These are phyloP conservation scores for Exophiala phaeomuriformis DNA, from an alignment of 2,329 filamentous ascomycete genomes.

Conservation along the genomic window DNA sequence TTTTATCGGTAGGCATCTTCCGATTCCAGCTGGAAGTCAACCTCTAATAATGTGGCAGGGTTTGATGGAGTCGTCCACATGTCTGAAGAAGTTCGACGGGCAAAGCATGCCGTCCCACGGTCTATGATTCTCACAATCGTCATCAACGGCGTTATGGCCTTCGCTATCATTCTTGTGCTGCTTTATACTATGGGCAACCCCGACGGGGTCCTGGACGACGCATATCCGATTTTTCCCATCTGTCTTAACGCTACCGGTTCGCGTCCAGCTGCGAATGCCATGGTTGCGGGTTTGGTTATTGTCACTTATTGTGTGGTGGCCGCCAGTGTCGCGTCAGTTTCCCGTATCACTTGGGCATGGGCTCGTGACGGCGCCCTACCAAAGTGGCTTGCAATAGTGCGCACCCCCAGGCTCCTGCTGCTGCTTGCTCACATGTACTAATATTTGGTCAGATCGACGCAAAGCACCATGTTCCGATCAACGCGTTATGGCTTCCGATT, in stretches of 20 bases:
- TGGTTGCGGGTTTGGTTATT: constrained; percentile 36
- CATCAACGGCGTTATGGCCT: constrained; percentile 39
- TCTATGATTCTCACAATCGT: constrained; percentile 41
- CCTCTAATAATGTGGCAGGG: constrained; percentile 28
- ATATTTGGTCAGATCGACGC: constrained; percentile 29
- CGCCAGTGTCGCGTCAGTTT: constrained; percentile 42
- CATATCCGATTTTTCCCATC: constrained; percentile 41
- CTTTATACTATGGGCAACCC: constrained; percentile 41
- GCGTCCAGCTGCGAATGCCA: constrained; percentile 35
- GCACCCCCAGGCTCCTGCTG: neutral
- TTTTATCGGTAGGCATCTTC: constrained; percentile 28
- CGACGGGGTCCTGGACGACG: constrained; percentile 29
- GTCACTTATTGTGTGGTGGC: constrained; percentile 37
- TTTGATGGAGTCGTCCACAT: constrained; percentile 44
- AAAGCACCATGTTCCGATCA: constrained; percentile 34
- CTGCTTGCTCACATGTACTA: neutral
- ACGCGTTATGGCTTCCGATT: constrained; percentile 35
- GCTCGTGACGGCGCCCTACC: constrained; percentile 44
- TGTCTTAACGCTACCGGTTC: constrained; percentile 38
- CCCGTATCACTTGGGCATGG: constrained; percentile 46
- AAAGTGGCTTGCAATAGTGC: constrained; percentile 32
- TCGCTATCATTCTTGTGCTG: constrained; percentile 37
- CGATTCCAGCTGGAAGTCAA: neutral
- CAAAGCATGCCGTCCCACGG: constrained; percentile 41
- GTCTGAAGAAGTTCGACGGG: constrained; percentile 41